Base-by-base conservation (phyloP, 2,329 filamentous ascomycete species). In the Diaporthe sp. region DNA sequence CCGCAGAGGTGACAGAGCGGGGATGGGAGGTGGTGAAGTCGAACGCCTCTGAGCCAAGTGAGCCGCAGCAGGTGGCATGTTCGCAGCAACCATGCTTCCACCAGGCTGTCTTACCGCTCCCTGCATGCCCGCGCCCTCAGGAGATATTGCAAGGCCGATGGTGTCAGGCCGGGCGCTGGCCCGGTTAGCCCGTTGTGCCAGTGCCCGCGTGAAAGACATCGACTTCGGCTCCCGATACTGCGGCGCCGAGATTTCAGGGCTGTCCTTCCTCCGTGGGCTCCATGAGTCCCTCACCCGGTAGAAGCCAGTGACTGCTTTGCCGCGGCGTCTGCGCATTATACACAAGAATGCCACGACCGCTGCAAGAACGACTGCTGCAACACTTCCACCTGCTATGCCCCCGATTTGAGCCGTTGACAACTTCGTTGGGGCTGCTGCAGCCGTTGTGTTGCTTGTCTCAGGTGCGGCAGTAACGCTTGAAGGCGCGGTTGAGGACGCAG, bases 311-410 rank as follows among this genome's bases (percentile, higher is more conserved):
- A 54, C 50, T 25, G 35, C 17, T 13, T 66, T 57, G 9, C 68
- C 67, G 4, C 52, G 54, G 13, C 67, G 67, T 33, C 71, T 52
- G 17, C 74, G 74, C n/a, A 64, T 30, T 54, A 60, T 47, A 15
- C 71, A 25, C 38, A 57, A 74, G 19, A 74, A 17, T 4, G 72
- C 74, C 5, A 89, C 79, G 6, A 84, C 84, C 38, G 90, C 78
- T 8, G 86, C 87, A 25, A 92, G 77, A 6, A 86, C 81, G 4
- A 87, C 82, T 1, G 86, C 87, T 6, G 87, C 88, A 6, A 86
- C 85, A 15, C 87, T 84, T 8, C 90, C 92, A 5, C 91, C 84
- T 1, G 87, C 84, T 74, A 93, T 91, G 9, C 91, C 92, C 25
- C 86, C 87, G 61, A 92, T 86, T 76, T 91, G 88, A 5, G 82